Evolutionary conservation across 176 grass and related monocot species (phyloP).

Genomic region (Bothriochloa decipiens): DNA sequence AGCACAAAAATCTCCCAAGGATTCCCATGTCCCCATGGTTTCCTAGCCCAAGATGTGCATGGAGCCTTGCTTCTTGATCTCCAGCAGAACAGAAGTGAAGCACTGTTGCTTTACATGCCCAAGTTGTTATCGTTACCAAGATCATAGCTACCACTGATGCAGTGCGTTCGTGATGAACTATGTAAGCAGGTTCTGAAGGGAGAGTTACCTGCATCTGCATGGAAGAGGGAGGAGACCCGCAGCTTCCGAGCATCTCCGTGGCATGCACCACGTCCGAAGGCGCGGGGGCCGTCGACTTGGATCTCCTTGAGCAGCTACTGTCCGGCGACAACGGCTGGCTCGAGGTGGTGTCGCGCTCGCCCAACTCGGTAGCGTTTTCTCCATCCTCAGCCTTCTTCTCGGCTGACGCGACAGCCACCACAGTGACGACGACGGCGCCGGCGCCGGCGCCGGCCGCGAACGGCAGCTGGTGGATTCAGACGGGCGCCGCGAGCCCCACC

Average conservation of each 20-base stretch:
- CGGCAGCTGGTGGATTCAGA: slow-evolving; percentile 39
- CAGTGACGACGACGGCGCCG: not conserved
- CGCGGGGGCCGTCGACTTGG: slow-evolving; percentile 53
- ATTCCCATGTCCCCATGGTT: slow-evolving; percentile 16
- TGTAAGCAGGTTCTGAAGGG: slow-evolving; percentile 61
- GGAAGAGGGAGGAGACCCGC: slow-evolving; percentile 62
- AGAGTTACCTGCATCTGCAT: slow-evolving; percentile 62
- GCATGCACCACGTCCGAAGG: slow-evolving; percentile 49
- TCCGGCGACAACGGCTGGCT: slow-evolving; percentile 67
- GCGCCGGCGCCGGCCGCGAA: not conserved
- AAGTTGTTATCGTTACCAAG: slow-evolving; percentile 31
- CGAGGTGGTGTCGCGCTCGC: slow-evolving; percentile 52
- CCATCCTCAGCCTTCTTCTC: slow-evolving; percentile 43
- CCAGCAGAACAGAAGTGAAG: slow-evolving; percentile 41
- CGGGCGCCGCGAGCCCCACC: slow-evolving; percentile 36
- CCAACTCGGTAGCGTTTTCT: slow-evolving; percentile 50
- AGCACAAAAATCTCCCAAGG: slow-evolving; percentile 35
- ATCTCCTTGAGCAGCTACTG: slow-evolving; percentile 86
- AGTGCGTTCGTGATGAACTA: slow-evolving; percentile 38
- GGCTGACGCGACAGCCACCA: slow-evolving; percentile 41
- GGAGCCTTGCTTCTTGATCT: slow-evolving; percentile 37
- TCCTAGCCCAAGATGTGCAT: slow-evolving; percentile 45
- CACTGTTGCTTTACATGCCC: slow-evolving; percentile 33
- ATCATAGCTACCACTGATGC: slow-evolving; percentile 32
- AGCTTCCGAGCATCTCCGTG: slow-evolving; percentile 44